phyloP scores from a whole-genome alignment of 768 basidiomycete genomes.

The Pisolithus albus region DNA sequence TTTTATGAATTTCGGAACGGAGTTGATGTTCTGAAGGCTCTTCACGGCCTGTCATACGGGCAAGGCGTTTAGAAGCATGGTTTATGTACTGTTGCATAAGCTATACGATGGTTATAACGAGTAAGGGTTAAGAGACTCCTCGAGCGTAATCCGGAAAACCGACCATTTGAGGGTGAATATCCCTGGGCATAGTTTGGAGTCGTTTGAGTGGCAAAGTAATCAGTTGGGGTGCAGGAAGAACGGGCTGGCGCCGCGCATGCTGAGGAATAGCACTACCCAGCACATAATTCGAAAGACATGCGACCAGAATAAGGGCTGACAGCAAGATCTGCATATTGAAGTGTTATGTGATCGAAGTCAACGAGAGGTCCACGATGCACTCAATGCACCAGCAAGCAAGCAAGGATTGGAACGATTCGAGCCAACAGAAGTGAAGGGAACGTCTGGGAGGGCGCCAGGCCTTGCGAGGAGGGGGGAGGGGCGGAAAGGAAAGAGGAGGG shows the following conservation, averaged over 20 bases:
- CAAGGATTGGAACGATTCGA: conserved; percentile 10
- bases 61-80: conserved; percentile 54
- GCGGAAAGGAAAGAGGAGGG: background rate
- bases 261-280: conserved; percentile 24
- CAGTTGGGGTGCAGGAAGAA: conserved; percentile 19
- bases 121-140: background rate
- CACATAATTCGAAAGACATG: conserved; percentile 41
- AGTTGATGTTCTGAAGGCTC: conserved; percentile 45
- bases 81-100: conserved; percentile 66
- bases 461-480: background rate
- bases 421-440: conserved; percentile 10
- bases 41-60: conserved; percentile 58
- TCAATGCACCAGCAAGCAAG: background rate
- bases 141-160: conserved; percentile 11
- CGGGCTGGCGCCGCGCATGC: conserved; percentile 6
- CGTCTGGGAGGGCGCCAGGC: conserved; percentile 17
- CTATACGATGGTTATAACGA: conserved; percentile 28
- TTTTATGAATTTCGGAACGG: conserved; percentile 36
- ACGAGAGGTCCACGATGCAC: conserved; percentile 9
- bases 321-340: conserved; percentile 45
- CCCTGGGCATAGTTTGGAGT: conserved; percentile 21
- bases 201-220: conserved; percentile 40
- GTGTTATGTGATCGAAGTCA: background rate
- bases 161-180: conserved; percentile 39
- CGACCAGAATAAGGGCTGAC: conserved; percentile 42